These are phyloP conservation scores for Endoconidiophora laricicola DNA, from an alignment of 2,329 filamentous ascomycete genomes.

Conservation along the genomic window DNA sequence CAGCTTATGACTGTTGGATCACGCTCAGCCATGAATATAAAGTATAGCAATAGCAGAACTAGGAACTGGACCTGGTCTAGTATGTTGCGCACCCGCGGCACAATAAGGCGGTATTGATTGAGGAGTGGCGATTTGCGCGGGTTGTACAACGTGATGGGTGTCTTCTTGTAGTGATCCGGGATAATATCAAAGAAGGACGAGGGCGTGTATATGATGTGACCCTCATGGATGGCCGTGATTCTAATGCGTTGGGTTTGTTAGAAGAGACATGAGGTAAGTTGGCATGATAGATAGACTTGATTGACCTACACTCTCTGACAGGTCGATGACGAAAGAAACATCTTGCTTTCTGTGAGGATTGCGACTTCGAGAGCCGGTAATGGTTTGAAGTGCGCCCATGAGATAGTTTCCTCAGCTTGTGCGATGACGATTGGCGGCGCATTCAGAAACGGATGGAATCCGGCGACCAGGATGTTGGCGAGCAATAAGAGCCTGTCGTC, in stretches of 20 bases:
- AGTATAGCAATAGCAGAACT: conserved; percentile 50
- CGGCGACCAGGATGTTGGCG: conserved; percentile 64
- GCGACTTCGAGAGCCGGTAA: conserved; percentile 68
- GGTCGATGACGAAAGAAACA: conserved; percentile 59
- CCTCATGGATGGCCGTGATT: conserved; percentile 67
- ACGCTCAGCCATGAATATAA: conserved; percentile 54
- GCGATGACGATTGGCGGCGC: conserved; percentile 47
- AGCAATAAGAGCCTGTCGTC: conserved; percentile 54
- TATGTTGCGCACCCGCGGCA: conserved; percentile 60
- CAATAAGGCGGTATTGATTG: conserved; percentile 73
- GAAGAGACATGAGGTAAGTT: neutral
- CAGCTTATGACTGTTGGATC: conserved; percentile 37
- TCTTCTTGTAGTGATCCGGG: conserved; percentile 71
- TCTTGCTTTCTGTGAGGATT: conserved; percentile 67
- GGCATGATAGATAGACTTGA: neutral
- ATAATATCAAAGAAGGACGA: conserved; percentile 70
- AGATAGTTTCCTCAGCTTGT: conserved; percentile 34
- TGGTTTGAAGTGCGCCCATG: conserved; percentile 37
- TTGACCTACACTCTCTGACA: conserved; percentile 52
- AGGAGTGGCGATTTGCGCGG: conserved; percentile 57
- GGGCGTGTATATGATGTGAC: conserved; percentile 66
- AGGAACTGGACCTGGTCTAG: conserved; percentile 62
- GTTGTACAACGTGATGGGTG: conserved; percentile 66
- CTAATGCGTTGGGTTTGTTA: conserved; percentile 14
- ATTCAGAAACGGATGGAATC: conserved; percentile 75